A percentile compares a stretch with the other conserved stretches of the same genome.
Conservation (phyloP, 495 filamentous ascomycete species). For the Neurospora sp. region DNA sequence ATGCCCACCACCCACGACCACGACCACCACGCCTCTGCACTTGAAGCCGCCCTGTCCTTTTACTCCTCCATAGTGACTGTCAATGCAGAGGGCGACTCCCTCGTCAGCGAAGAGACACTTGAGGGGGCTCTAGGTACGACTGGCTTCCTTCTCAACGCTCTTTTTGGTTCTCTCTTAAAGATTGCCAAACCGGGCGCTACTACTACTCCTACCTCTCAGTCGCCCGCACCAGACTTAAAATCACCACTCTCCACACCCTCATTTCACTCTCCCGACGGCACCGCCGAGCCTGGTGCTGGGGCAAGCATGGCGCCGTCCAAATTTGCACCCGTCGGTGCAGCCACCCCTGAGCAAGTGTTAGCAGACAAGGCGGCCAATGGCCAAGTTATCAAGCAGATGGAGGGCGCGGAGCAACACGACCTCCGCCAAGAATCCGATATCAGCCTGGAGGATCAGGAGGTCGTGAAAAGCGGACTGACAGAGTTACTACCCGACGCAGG, state of each 20-base stretch:
- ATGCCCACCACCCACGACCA: conserved; percentile 52
- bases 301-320: neutral
- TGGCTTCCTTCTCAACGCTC: conserved; percentile 58
- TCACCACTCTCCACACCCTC: neutral
- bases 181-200: conserved; percentile 33
- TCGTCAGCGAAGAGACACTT: conserved; percentile 76
- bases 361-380: conserved; percentile 4
- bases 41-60: conserved; percentile 84
- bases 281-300: conserved; percentile 8
- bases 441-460: conserved; percentile 15
- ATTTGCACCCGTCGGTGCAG: conserved; percentile 3
- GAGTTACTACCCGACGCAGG: conserved; percentile 59
- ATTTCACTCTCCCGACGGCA: neutral
- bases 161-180: conserved; percentile 57
- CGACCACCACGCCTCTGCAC: conserved; percentile 50
- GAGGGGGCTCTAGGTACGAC: conserved; percentile 84
- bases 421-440: conserved; percentile 16
- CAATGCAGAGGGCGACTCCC: conserved; percentile 88
- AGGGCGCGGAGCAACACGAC: conserved; percentile 12
- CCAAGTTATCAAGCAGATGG: conserved; percentile 6
- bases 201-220: neutral
- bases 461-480: conserved; percentile 39
- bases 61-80: conserved; percentile 84
- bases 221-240: neutral
- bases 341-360: conserved; percentile 6